Conservation (phyloP, 1,284 basidiomycete genomes). For the Boletus smithii region DNA sequence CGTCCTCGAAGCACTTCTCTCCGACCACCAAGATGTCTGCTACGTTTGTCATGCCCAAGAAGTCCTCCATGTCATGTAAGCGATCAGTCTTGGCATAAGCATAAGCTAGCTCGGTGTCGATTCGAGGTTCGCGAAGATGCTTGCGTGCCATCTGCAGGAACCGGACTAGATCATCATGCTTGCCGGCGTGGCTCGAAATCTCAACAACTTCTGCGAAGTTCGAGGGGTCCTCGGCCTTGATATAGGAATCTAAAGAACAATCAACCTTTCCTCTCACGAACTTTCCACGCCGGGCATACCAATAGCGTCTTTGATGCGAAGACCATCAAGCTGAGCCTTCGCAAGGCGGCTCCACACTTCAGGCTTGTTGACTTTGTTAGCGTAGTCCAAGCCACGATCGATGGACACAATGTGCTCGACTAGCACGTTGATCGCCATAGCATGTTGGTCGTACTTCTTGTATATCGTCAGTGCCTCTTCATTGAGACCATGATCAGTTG, state of each 20-base stretch:
- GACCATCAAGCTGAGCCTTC: constrained; percentile 98
- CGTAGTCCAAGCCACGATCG: constrained; percentile 94
- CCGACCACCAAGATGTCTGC: constrained; percentile 95
- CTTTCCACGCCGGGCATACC: constrained; percentile 45
- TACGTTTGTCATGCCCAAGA: constrained; percentile 98
- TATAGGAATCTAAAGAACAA: constrained; percentile 79
- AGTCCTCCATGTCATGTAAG: constrained; percentile 99
- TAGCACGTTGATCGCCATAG: constrained; percentile 94
- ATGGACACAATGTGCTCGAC: constrained; percentile 98
- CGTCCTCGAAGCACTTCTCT: constrained; percentile 99
- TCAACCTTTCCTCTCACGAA: constrained; percentile 9
- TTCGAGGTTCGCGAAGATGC: constrained; percentile 93
- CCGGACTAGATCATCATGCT: constrained; percentile 96
- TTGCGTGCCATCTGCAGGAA: constrained; percentile 99
- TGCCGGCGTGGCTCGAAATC: constrained; percentile 93
- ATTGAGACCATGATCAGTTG: constrained; percentile 92
- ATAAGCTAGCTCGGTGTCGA: constrained; percentile 96
- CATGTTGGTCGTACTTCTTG: constrained; percentile 93
- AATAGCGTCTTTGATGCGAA: constrained; percentile 98
- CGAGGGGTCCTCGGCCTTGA: constrained; percentile 95
- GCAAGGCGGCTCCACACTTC: constrained; percentile 97
- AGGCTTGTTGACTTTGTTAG: constrained; percentile 94
- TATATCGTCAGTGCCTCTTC: constrained; percentile 97
- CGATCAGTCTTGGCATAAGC: constrained; percentile 97
- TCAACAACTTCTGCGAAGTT: constrained; percentile 98